Conservation (phyloP, 768 basidiomycete species). For the Lactarius hatsudake region DNA sequence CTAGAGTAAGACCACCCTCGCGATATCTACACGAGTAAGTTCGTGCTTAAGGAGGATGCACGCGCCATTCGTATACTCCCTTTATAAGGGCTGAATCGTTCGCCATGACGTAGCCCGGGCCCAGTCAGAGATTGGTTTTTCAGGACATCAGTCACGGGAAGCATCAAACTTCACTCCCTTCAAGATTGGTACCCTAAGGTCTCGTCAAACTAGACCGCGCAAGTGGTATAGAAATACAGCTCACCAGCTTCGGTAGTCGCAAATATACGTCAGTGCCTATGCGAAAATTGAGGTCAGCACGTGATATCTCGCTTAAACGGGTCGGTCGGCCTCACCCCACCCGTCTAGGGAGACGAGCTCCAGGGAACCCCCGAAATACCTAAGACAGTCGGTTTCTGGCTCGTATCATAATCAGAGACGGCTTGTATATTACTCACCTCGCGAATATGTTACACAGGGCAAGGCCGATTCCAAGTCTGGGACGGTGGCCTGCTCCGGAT, state of each 20-base stretch:
- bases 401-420: background rate
- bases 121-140: background rate
- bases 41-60: background rate
- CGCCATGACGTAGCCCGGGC: background rate
- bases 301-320: background rate
- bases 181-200: constrained; percentile 74
- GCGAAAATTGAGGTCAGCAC: constrained; percentile 17
- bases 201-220: constrained; percentile 1
- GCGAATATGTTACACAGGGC: constrained; percentile 90
- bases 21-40: background rate
- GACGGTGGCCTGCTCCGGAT: constrained; percentile 50
- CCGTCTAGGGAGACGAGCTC: constrained; percentile 79
- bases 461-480: constrained; percentile 74
- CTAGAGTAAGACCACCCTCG: background rate
- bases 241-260: constrained; percentile 74
- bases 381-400: constrained; percentile 30
- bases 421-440: constrained; percentile 47
- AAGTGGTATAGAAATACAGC: constrained; percentile 28
- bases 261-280: constrained; percentile 81
- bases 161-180: constrained; percentile 72
- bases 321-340: constrained; percentile 57
- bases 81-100: background rate
- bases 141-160: background rate
- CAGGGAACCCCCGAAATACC: constrained; percentile 81
- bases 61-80: background rate